phyloP scores from a whole-genome alignment of 2,329 filamentous ascomycete genomes.

The Fusarium heterosporum region DNA sequence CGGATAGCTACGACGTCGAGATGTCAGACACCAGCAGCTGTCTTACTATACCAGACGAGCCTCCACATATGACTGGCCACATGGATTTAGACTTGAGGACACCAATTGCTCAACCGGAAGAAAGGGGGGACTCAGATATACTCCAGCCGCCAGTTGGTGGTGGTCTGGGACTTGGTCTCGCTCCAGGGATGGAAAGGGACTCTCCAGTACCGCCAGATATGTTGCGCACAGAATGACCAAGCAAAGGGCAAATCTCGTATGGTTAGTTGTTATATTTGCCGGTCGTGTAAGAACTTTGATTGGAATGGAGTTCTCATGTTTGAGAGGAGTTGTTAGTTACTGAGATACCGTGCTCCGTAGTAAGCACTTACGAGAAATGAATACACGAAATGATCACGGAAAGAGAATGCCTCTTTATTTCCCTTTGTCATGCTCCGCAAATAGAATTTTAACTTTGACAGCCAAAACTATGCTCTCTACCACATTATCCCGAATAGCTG shows the following conservation, averaged over 20 bases:
- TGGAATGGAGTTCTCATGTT: conserved; percentile 8
- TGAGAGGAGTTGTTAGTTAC: neutral
- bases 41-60: conserved; percentile 49
- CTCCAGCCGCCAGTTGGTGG: conserved; percentile 53
- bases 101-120: conserved; percentile 49
- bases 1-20: conserved; percentile 56
- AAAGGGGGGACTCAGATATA: conserved; percentile 14
- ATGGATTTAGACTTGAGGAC: conserved; percentile 56
- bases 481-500: no score
- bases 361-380: conserved; percentile 38
- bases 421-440: no score
- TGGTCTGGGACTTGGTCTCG: conserved; percentile 50
- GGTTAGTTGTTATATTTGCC: conserved; percentile 21
- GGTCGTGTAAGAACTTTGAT: conserved; percentile 16
- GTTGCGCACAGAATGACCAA: conserved; percentile 8
- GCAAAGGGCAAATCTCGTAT: neutral
- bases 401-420: neutral
- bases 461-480: neutral
- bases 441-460: no score
- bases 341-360: conserved; percentile 29
- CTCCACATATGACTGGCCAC: conserved; percentile 47
- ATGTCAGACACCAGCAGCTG: conserved; percentile 62
- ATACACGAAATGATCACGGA: neutral
- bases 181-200: conserved; percentile 49
- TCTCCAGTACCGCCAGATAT: conserved; percentile 38